These are phyloP conservation scores for Pyronema omphalodes DNA, from an alignment of 495 filamentous ascomycete species.

Conservation along the genomic window DNA sequence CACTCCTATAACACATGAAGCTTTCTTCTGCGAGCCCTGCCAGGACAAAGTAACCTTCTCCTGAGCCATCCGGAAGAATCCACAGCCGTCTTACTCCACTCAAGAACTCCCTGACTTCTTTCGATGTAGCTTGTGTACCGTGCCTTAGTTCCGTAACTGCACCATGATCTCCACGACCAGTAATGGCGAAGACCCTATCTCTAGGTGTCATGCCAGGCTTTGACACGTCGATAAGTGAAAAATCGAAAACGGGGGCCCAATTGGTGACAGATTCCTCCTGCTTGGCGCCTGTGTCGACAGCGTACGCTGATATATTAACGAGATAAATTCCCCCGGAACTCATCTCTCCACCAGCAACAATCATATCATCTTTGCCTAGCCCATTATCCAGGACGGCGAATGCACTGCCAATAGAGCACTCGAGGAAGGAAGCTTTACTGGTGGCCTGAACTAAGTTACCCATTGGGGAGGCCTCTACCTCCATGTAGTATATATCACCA, in stretches of 20 bases:
- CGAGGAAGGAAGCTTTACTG: constrained; percentile 38
- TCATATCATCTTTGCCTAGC: constrained; percentile 43
- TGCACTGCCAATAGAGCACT: constrained; percentile 43
- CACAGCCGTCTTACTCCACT: constrained; percentile 17
- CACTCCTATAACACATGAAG: constrained; percentile 17
- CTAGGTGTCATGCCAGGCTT: constrained; percentile 17
- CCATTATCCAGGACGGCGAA: constrained; percentile 41
- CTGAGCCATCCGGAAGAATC: constrained; percentile 19
- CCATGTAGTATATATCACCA: constrained; percentile 49
- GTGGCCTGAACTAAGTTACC: constrained; percentile 29
- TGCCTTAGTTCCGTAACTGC: constrained; percentile 51
- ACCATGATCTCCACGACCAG: constrained; percentile 39
- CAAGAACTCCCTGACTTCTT: constrained; percentile 27
- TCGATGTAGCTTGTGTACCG: constrained; percentile 43
- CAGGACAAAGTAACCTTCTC: constrained; percentile 20
- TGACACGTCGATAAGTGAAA: constrained; percentile 28
- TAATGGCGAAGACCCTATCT: constrained; percentile 40
- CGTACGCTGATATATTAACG: constrained; percentile 29
- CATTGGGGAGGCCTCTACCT: constrained; percentile 33
- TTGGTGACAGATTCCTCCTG: constrained; percentile 48
- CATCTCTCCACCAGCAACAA: constrained; percentile 62
- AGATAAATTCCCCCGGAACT: constrained; percentile 64
- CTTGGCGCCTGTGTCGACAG: constrained; percentile 26
- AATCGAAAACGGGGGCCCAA: constrained; percentile 68
- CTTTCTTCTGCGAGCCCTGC: constrained; percentile 17